Base-by-base conservation (phyloP, 2,329 filamentous ascomycete species). In the Colletotrichum acutatum region DNA sequence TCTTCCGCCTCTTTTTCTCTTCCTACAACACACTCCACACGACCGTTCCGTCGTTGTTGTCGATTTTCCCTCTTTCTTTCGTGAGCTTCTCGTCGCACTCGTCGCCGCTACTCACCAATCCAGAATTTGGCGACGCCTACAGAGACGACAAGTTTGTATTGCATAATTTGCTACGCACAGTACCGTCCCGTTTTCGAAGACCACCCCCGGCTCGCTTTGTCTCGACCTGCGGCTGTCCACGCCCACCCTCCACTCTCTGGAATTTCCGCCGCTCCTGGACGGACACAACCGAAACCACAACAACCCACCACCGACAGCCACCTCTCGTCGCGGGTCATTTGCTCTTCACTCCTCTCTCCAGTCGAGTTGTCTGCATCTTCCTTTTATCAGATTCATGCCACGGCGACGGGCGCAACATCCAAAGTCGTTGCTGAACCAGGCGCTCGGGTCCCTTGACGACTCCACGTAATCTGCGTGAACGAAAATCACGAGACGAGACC, bases 261-360 rank as follows among this genome's bases (percentile, higher is more conserved):
- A 74, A 74, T 74, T 73, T 69, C 69, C 64, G 60, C 63, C 46
- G 54, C 68, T 71, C 61, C 68, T 72, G 63, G 68, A 72, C 62
- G 53, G 49, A 65, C 34, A 71, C 67, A 57, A 34, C 67, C 62
- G 61, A 66, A 72, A 62, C 71, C 71, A 71, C 37, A 71, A 72
- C 62, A 74, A 74, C 59, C 70, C 66, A 65, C 60, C 70, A 24
- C 67, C 65, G 53, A 62, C 59, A 59, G 54, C 24, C 65, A 64
- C 56, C 19, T 57, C 46, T 56, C 60, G 66, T 32, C 28, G 60
- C 54, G 30, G 37, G 37, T 66, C 66, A 66, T 57, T 57, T 66
- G 53, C 61, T 66, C 72, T 68, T 37, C 69, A 26, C 60, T 57
- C 34, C 42, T 67, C 53, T 42, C 24, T 54, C 62, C 30, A 42